Percentiles rank a stretch among this genome's conserved stretches.
Conservation (phyloP, 2,329 filamentous ascomycete genomes). For the Trichophaea hybrida region DNA sequence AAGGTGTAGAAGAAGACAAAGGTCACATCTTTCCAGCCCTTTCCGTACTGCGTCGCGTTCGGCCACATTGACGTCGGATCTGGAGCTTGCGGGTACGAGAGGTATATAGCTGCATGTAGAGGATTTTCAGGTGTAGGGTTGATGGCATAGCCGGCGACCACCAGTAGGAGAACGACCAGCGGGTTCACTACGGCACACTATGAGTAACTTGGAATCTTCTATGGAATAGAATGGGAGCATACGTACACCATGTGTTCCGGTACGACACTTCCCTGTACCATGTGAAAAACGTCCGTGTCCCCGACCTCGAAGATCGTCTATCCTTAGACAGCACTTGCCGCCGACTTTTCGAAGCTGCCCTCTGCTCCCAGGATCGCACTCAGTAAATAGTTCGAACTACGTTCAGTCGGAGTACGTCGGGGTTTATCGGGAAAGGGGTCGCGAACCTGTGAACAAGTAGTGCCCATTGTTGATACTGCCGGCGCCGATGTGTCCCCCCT, state of each 20-base stretch:
- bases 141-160: slow-evolving; percentile 55
- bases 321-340: slow-evolving; percentile 25
- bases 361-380: slow-evolving; percentile 11
- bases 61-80: slow-evolving; percentile 32
- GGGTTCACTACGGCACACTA: slow-evolving; percentile 39
- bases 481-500: slow-evolving; percentile 26
- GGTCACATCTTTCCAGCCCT: slow-evolving; percentile 71
- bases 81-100: slow-evolving; percentile 66
- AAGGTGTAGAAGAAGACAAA: slow-evolving; percentile 83
- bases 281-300: slow-evolving; percentile 20
- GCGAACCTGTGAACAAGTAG: slow-evolving; percentile 24
- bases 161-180: slow-evolving; percentile 48
- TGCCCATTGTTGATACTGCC: slow-evolving; percentile 25
- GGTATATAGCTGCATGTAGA: slow-evolving; percentile 67
- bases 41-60: slow-evolving; percentile 59
- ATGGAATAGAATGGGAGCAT: not conserved
- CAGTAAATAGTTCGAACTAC: not conserved
- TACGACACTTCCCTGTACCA: slow-evolving; percentile 27
- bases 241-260: slow-evolving; percentile 28
- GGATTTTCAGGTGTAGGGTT: slow-evolving; percentile 68
- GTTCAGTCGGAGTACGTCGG: not conserved
- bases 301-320: slow-evolving; percentile 12
- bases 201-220: slow-evolving; percentile 1
- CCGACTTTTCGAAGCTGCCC: slow-evolving; percentile 23
- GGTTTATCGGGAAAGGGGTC: not conserved